Conservation (phyloP, 306 rosid species). For the peach (Prunus persica) region DNA sequence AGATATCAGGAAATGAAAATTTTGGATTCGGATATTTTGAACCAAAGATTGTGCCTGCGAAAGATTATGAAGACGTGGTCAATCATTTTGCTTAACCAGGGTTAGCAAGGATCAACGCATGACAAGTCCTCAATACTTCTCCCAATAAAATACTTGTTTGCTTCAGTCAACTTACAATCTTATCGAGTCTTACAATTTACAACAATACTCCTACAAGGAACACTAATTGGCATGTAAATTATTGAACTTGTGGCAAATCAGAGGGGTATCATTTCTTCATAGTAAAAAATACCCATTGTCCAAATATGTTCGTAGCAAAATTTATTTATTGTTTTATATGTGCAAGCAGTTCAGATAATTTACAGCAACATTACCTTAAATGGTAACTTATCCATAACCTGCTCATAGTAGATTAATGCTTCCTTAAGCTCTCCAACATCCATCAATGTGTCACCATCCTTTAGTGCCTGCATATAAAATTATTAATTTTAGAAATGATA, state of each 20-base stretch:
- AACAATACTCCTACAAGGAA: neutral
- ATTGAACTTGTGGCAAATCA: neutral
- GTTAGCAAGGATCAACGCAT: no score
- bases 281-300: neutral
- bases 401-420: constrained; percentile 68
- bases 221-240: neutral
- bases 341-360: constrained; percentile 4
- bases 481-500: neutral
- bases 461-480: constrained; percentile 46
- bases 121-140: no score
- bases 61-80: neutral
- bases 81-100: no score
- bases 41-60: neutral
- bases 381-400: constrained; percentile 62
- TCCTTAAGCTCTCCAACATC: constrained; percentile 59
- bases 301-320: neutral
- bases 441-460: constrained; percentile 80
- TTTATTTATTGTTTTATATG: neutral
- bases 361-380: constrained; percentile 57
- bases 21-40: neutral
- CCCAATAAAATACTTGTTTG: no score
- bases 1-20: no score
- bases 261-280: neutral
- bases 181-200: neutral
- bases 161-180: neutral